These are phyloP conservation scores for Eragrostis curvula DNA, from an alignment of 176 grass and related monocot species.

Conservation along the genomic window DNA sequence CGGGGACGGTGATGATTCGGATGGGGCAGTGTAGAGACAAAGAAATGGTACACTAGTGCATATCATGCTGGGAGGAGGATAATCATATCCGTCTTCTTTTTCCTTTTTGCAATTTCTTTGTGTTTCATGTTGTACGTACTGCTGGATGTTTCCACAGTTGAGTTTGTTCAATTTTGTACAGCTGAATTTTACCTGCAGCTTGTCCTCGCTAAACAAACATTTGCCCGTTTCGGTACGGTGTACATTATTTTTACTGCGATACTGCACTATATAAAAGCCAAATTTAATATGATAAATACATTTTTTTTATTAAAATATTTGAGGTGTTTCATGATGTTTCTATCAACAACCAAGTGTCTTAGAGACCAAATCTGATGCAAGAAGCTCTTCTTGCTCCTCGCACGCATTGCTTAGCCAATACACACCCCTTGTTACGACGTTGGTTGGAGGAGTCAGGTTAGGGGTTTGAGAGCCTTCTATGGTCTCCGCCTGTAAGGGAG, in stretches of 20 bases:
- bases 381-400: too few species aligned
- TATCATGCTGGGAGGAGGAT: background rate
- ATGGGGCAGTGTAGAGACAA: background rate
- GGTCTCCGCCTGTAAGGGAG: too few species aligned
- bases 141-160: background rate
- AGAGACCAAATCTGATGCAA: too few species aligned
- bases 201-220: background rate
- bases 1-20: background rate
- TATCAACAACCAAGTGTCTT: too few species aligned
- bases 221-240: background rate
- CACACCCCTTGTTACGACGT: too few species aligned
- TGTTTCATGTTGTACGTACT: background rate
- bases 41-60: background rate
- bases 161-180: background rate
- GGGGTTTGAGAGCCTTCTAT: too few species aligned
- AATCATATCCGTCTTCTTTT: background rate
- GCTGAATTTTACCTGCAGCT: background rate
- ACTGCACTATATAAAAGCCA: too few species aligned
- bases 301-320: too few species aligned
- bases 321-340: too few species aligned
- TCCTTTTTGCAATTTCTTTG: background rate
- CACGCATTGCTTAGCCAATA: too few species aligned
- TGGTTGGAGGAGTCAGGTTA: too few species aligned
- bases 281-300: too few species aligned
- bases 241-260: background rate